phyloP scores from a whole-genome alignment of 2,329 filamentous ascomycete genomes.

The Diaporthe destruens region DNA sequence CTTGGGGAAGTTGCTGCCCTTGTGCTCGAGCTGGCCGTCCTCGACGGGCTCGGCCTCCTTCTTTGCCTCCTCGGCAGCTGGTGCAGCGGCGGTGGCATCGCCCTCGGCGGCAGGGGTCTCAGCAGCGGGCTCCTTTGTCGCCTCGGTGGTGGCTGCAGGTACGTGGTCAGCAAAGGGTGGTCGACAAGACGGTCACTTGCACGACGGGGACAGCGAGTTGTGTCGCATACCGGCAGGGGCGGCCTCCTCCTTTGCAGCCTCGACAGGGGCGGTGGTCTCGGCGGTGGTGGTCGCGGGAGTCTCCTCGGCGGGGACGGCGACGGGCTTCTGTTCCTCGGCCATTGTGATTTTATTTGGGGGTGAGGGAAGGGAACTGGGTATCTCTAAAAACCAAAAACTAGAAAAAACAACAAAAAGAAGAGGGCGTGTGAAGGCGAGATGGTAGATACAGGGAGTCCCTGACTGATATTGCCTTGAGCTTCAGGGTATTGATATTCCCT shows the following conservation, averaged over 20 bases:
- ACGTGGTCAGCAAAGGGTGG: slow-evolving; percentile 4
- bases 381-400: slow-evolving; percentile 57
- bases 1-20: slow-evolving; percentile 89
- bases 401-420: slow-evolving; percentile 39
- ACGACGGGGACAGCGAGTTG: neutral
- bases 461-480: slow-evolving; percentile 32
- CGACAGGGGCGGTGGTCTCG: slow-evolving; percentile 44
- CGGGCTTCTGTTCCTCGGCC: slow-evolving; percentile 80
- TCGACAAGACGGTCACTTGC: neutral
- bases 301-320: slow-evolving; percentile 69
- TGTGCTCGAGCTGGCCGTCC: slow-evolving; percentile 90
- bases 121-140: slow-evolving; percentile 51
- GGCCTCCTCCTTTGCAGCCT: slow-evolving; percentile 39
- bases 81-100: slow-evolving; percentile 50
- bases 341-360: slow-evolving; percentile 62
- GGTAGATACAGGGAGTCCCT: slow-evolving; percentile 31
- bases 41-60: slow-evolving; percentile 68
- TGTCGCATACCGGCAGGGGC: slow-evolving; percentile 40
- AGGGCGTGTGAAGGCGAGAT: neutral
- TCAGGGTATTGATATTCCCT: slow-evolving; percentile 33
- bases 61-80: slow-evolving; percentile 56
- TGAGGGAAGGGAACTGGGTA: slow-evolving; percentile 56
- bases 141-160: slow-evolving; percentile 44
- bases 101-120: slow-evolving; percentile 56
- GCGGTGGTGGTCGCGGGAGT: slow-evolving; percentile 50